These are phyloP conservation scores for Heterococcus sp. DNA, from an alignment of 108 stramenopile species.

Conservation along the genomic window DNA sequence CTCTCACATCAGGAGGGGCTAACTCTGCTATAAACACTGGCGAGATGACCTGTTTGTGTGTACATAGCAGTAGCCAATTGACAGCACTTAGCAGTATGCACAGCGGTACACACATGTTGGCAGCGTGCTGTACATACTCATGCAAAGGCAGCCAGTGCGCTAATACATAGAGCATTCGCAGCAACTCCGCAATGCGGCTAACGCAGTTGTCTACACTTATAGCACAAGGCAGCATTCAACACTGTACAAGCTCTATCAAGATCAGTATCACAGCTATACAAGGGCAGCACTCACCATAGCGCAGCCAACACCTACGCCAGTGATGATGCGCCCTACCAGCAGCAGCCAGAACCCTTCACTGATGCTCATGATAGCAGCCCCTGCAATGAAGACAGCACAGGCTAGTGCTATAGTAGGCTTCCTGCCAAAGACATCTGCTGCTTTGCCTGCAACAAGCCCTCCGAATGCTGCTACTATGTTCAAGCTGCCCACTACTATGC, in stretches of 20 bases:
- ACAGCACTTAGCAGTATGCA: not conserved
- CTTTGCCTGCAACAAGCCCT: slow-evolving; percentile 44
- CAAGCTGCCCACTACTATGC: slow-evolving; percentile 32
- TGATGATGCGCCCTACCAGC: slow-evolving; percentile 42
- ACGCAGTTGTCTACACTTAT: too few species aligned
- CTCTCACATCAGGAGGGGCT: slow-evolving; percentile 40
- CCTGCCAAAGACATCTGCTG: slow-evolving; percentile 37
- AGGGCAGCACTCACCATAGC: too few species aligned
- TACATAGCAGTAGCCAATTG: slow-evolving; percentile 50
- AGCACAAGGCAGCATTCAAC: too few species aligned
- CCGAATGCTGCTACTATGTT: slow-evolving; percentile 49
- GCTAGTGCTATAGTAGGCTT: slow-evolving; percentile 28
- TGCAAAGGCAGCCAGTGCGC: too few species aligned
- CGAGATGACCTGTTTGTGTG: slow-evolving; percentile 50
- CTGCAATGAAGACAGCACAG: slow-evolving; percentile 31
- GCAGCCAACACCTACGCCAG: slow-evolving; percentile 2
- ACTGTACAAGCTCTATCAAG: too few species aligned
- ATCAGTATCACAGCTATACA: too few species aligned
- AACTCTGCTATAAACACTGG: slow-evolving; percentile 58
- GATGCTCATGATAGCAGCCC: slow-evolving; percentile 25
- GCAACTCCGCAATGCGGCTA: too few species aligned
- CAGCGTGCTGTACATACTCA: too few species aligned
- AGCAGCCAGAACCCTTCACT: slow-evolving; percentile 10
- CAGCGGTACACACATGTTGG: too few species aligned
- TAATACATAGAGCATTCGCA: too few species aligned